A percentile compares a stretch with the other conserved stretches of the same genome.
These are phyloP conservation scores for Apocynum venetum DNA, from an alignment of 257 asterid genomes.

Conservation along the genomic window DNA sequence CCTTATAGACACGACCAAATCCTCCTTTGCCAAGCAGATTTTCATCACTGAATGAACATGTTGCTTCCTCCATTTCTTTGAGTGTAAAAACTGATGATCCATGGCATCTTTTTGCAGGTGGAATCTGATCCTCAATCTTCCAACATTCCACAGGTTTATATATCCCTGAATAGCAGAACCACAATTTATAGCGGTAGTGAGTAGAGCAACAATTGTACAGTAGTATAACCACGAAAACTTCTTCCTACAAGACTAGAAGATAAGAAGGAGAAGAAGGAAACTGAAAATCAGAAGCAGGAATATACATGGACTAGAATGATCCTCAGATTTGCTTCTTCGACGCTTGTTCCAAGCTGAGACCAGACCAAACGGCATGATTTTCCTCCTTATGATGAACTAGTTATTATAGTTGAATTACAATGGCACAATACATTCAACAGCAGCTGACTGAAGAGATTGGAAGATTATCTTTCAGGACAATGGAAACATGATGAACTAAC, in stretches of 20 bases:
- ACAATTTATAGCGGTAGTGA: not conserved
- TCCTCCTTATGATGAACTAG: slow-evolving; percentile 15
- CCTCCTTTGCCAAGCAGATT: slow-evolving; percentile 96
- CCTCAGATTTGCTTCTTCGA: slow-evolving; percentile 90
- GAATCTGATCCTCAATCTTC: slow-evolving; percentile 61
- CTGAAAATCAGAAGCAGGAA: slow-evolving; percentile 5
- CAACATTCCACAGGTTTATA: slow-evolving; percentile 81
- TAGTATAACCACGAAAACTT: not conserved
- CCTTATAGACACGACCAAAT: slow-evolving; percentile 88
- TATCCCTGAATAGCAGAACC: slow-evolving; percentile 51
- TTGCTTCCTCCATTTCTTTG: slow-evolving; percentile 88
- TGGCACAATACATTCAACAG: slow-evolving; percentile 16
- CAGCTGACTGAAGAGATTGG: not conserved
- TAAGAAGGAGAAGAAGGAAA: not conserved
- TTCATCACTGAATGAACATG: slow-evolving; percentile 63
- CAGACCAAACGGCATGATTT: slow-evolving; percentile 77
- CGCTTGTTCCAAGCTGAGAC: slow-evolving; percentile 98
- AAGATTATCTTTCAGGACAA: slow-evolving; percentile 3
- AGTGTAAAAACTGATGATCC: slow-evolving; percentile 80
- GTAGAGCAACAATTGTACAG: not conserved
- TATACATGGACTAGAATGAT: slow-evolving; percentile 68
- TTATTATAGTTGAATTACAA: slow-evolving; percentile 15
- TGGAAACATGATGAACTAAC: not conserved
- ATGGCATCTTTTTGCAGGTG: slow-evolving; percentile 62
- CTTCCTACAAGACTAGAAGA: slow-evolving; percentile 9